Conservation (phyloP, 208 protist genomes). For the Tritrichomonas foetus region DNA sequence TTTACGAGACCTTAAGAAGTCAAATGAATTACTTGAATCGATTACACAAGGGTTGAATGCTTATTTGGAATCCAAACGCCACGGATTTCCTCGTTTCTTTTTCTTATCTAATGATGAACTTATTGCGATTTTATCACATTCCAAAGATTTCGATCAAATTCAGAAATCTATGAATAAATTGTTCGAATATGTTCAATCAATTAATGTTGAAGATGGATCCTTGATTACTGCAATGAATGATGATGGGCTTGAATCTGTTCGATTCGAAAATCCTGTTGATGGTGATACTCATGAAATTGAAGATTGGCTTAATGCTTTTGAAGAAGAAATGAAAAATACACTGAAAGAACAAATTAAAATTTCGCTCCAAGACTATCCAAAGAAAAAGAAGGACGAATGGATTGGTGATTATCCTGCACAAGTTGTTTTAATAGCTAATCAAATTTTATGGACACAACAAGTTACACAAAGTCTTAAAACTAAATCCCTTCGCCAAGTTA, state of each 20-base stretch:
- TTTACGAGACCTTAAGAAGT: slow-evolving; percentile 69
- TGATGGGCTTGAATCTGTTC: slow-evolving; percentile 53
- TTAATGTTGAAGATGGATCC: slow-evolving; percentile 66
- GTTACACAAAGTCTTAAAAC: slow-evolving; percentile 71
- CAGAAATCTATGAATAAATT: slow-evolving; percentile 92
- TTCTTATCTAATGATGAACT: slow-evolving; percentile 92
- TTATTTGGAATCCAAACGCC: slow-evolving; percentile 77
- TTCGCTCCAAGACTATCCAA: slow-evolving; percentile 22
- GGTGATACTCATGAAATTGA: slow-evolving; percentile 73
- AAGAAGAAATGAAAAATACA: slow-evolving; percentile 55
- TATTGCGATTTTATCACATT: slow-evolving; percentile 90
- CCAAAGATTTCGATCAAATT: slow-evolving; percentile 83
- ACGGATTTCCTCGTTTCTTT: slow-evolving; percentile 70
- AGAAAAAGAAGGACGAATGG: slow-evolving; percentile 72
- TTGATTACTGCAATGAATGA: slow-evolving; percentile 65
- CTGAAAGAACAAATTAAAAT: slow-evolving; percentile 12
- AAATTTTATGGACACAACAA: slow-evolving; percentile 80
- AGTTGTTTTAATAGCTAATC: slow-evolving; percentile 77
- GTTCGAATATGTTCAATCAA: slow-evolving; percentile 78
- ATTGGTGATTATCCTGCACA: slow-evolving; percentile 78
- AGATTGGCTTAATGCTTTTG: slow-evolving; percentile 90
- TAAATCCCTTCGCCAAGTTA: neutral
- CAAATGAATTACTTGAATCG: slow-evolving; percentile 73
- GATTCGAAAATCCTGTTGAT: slow-evolving; percentile 47
- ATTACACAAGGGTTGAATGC: slow-evolving; percentile 72